Conservation (phyloP, 2,329 filamentous ascomycete genomes). For the Fusarium sp. region DNA sequence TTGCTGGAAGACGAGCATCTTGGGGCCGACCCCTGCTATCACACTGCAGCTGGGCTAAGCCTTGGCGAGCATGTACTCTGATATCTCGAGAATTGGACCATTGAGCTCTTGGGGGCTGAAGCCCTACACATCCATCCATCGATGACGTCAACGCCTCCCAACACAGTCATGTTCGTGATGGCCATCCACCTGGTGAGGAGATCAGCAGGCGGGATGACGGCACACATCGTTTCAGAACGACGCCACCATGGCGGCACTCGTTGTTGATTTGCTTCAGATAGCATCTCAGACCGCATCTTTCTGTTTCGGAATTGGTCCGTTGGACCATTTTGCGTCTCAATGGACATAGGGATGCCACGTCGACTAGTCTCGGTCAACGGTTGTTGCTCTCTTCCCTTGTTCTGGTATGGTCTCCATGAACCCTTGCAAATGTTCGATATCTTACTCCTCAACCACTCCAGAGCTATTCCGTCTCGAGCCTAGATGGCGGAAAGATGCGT, state of each 20-base stretch:
- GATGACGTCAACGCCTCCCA: conserved; percentile 41
- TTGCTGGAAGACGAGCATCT: not conserved
- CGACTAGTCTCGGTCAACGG: conserved; percentile 26
- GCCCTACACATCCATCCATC: not conserved
- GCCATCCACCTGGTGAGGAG: conserved; percentile 10
- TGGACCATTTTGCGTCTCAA: not conserved
- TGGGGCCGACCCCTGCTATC: not conserved
- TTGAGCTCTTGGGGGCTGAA: not conserved
- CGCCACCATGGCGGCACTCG: conserved; percentile 19
- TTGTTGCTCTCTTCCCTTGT: conserved; percentile 15
- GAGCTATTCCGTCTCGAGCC: not conserved
- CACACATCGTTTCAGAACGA: conserved; percentile 19
- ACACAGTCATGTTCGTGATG: conserved; percentile 25
- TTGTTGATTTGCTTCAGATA: not conserved
- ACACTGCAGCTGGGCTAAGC: not conserved
- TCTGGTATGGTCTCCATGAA: conserved; percentile 9
- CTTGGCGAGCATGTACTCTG: not conserved
- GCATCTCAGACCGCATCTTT: not conserved
- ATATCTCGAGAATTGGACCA: not conserved
- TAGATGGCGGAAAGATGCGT: not conserved
- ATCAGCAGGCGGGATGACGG: conserved; percentile 27
- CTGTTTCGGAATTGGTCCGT: not conserved
- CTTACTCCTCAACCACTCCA: conserved; percentile 7
- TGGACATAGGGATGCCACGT: conserved; percentile 39
- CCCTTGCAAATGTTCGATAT: conserved; percentile 13